Base-by-base conservation (phyloP, 2,329 filamentous ascomycete genomes). In the Cladosporium cucumerinum region DNA sequence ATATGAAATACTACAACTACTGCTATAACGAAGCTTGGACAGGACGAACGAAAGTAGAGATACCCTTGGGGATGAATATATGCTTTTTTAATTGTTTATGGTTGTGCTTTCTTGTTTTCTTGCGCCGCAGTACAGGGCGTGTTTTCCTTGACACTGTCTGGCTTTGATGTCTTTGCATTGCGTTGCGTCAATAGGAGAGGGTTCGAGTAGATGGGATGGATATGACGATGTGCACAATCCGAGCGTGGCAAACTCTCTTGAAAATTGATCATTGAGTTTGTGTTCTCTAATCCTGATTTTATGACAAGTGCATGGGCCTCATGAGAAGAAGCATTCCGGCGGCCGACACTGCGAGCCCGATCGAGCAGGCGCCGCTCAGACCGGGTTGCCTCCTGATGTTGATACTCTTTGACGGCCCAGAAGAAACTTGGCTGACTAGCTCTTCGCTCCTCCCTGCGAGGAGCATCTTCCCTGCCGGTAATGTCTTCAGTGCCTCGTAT, bases 31-130 rank as follows among this genome's bases (percentile, higher is more conserved):
- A 51, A 51, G 48, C 25, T 28, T 25, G 48, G 48, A 51, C 48
- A 51, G 48, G 21, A 49, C 21, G 46, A 49, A 14, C 48, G 25
- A 51, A 18, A 51, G 25, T 23, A 25, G 48, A 28, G 48, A 51
- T 51, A 51, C 48, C 48, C 48, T 51, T 51, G 48, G 48, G 48
- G 48, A 51, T 46, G 39, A 46, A 46, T 46, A 46, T 46, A 46
- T 46, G 39, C 12, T 34, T 46, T 43, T 43, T 21, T 21, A 23
- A n/a, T 43, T 43, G 6, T 43, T 43, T 43, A 43, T 21, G 36
- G 2, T 43, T 10, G 36, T 43, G 39, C 1, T 46, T 46, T 46
- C 23, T 21, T 46, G 0, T 23, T 46, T 23, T 3, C n/a, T 21
- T 43, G 36, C 36, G 36, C 16, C 12, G 16, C 6, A 7, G 16